These are phyloP conservation scores for Colletotrichum somersetense DNA, from an alignment of 2,329 filamentous ascomycete species.

Conservation along the genomic window DNA sequence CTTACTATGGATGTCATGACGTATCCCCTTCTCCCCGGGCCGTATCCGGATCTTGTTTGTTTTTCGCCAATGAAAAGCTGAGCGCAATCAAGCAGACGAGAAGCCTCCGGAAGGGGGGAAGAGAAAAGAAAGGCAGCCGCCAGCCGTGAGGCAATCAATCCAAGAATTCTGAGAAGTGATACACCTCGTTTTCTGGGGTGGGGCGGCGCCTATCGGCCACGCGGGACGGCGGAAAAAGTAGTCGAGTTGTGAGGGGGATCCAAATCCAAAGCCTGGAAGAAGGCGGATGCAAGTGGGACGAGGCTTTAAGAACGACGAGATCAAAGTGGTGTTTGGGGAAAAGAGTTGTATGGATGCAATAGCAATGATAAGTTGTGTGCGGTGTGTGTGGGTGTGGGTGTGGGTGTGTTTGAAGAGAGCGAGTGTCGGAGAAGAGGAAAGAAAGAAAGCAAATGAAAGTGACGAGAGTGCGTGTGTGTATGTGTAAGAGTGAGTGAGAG, in stretches of 20 bases:
- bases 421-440: slow-evolving; percentile 8
- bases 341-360: slow-evolving; percentile 29
- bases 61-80: slow-evolving; percentile 39
- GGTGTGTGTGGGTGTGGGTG: background rate
- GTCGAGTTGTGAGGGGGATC: background rate
- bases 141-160: background rate
- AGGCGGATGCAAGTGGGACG: slow-evolving; percentile 8
- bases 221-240: slow-evolving; percentile 13
- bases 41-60: slow-evolving; percentile 37
- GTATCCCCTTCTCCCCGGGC: slow-evolving; percentile 40
- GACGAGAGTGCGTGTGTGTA: background rate
- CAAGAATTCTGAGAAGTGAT: slow-evolving; percentile 1
- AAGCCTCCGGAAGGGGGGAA: slow-evolving; percentile 16
- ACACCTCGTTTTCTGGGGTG: background rate
- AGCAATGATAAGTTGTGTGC: slow-evolving; percentile 28
- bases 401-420: background rate
- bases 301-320: background rate
- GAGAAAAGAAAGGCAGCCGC: slow-evolving; percentile 27
- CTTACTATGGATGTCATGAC: slow-evolving; percentile 53
- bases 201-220: slow-evolving; percentile 14
- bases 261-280: background rate
- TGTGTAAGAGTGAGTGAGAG: background rate
- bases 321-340: slow-evolving; percentile 9
- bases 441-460: slow-evolving; percentile 15
- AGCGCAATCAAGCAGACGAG: slow-evolving; percentile 28